Evolutionary conservation across 2,329 filamentous ascomycete species (phyloP), one percentile per base, ranked within the genome.

Genomic region (Fusarium sp.): DNA sequence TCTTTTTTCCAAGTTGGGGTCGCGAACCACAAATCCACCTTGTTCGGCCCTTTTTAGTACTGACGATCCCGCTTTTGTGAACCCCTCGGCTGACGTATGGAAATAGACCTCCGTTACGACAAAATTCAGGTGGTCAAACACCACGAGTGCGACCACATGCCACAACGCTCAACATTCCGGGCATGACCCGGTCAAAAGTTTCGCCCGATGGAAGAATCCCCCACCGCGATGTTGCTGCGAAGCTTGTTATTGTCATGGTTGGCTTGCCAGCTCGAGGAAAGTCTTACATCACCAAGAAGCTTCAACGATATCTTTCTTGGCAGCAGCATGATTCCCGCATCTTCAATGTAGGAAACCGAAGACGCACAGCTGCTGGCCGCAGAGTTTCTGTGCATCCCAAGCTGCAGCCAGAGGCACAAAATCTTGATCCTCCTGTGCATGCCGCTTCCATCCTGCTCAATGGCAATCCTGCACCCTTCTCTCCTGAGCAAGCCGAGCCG

Each of bases 231-330:
- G 92, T 99, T 50, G 96, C 94, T 50, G 92, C 96, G 40, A 99
- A 99, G 84, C 85, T 99, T 66, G 94, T 98, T 77, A 97, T 99
- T 75, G 90, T 99, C 78, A 99, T 99, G 96, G 96, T 99, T 64
- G 96, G 96, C 68, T 83, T 99, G 74, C 96, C 96, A 4, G 96
- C 96, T 11, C 87, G 96, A 75, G 96, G 96, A 77, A 99, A 99
- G 83, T 98, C 94, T 57, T 99, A 99, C 81, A 97, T 99, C 75
- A 98, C 96, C 65, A 98, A 98, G 85, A 99, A 99, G 83, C 88
- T 99, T 67, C 92, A 96, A 62, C 89, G 96, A 65, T 99, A 98
- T 78, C 84, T 99, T 51, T 95, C 97, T 50, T 99, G 96, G 96
- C 90, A 98, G 76, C 96, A 99, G 77, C 95, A 99, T 80, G 93